Conservation (phyloP, 2,329 filamentous ascomycete genomes). For the Colletotrichum tabaci region DNA sequence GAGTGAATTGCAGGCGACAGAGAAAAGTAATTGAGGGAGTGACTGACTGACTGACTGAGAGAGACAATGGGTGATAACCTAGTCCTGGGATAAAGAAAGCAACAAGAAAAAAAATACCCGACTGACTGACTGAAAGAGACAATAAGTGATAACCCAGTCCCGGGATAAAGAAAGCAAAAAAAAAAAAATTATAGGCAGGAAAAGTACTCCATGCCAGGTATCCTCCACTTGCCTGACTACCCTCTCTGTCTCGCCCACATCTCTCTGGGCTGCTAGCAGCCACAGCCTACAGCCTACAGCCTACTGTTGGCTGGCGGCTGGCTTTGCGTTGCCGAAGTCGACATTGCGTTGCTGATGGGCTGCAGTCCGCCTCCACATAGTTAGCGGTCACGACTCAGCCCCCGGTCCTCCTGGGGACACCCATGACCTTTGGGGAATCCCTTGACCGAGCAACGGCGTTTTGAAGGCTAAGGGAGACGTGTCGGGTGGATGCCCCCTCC, state of each 20-base stretch:
- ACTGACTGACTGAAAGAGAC: neutral
- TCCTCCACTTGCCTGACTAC: neutral
- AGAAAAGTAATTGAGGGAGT: neutral
- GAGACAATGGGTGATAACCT: neutral
- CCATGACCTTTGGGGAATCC: constrained; percentile 34
- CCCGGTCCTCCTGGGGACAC: constrained; percentile 32
- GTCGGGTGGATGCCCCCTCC: constrained; percentile 1
- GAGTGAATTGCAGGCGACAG: neutral
- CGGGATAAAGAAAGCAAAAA: neutral
- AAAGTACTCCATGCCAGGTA: neutral
- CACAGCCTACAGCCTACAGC: too few relatives aligned
- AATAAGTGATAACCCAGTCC: neutral
- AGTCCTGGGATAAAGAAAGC: neutral
- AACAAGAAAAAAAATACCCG: neutral
- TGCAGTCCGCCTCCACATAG: constrained; percentile 30
- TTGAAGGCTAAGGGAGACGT: constrained; percentile 14
- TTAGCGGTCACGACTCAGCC: constrained; percentile 41
- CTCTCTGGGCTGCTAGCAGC: neutral
- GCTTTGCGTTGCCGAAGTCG: constrained; percentile 6
- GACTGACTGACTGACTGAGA: neutral
- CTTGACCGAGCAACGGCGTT: constrained; percentile 36
- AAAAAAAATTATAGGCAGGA: too few relatives aligned
- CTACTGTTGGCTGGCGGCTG: constrained; percentile 2
- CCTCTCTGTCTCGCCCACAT: neutral
- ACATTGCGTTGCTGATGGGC: constrained; percentile 37